Evolutionary conservation across 2,329 filamentous ascomycete species (phyloP), one percentile per base, ranked within the genome.

Genomic region (Stemphylium vesicarium): DNA sequence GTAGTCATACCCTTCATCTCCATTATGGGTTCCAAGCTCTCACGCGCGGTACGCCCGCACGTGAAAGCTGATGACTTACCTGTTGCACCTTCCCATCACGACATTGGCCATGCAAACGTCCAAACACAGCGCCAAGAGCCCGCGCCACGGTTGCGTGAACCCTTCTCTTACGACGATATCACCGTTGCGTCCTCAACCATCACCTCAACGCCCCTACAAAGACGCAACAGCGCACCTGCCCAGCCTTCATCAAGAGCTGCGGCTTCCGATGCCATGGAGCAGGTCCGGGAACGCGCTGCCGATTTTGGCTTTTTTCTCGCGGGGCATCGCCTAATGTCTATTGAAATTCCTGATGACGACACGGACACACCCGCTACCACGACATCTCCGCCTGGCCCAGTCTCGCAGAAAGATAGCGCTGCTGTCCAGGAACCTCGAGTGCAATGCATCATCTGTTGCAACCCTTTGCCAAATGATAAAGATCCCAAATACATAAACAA

Each of bases 1-100:
- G 35, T 22, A 11, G 13, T 42, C 0, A 36, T 31, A 37, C 12
- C 42, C 15, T 15, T 18, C 33, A 41, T 55, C 32, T 46, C 41
- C 22, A 55, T 39, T 12, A 74, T 72, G 69, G 71, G 66, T 57
- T 69, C 68, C 42, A 65, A 59, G 49, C 40, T 67, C 20, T 72
- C 63, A 50, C 66, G 66, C 41, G 56, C 62, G 33, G 59, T 60
- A 56, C 53, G 57, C 36, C 59, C 51, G 46, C 63, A 57, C 36
- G 58, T 53, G 51, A 54, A 61, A 42, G 62, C 58, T 59, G 57
- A 45, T 50, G 59, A 63, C 57, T 62, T 54, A 37, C 43, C 41
- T 45, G 52, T 35, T 42, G 44, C 57, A 32, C 41, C 57, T 60
- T 42, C 55, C 50, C 50, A 60, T 42, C 47, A 60, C 32, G 49